Conservation (phyloP, 495 filamentous ascomycete genomes). For the Penicillium arizonense region DNA sequence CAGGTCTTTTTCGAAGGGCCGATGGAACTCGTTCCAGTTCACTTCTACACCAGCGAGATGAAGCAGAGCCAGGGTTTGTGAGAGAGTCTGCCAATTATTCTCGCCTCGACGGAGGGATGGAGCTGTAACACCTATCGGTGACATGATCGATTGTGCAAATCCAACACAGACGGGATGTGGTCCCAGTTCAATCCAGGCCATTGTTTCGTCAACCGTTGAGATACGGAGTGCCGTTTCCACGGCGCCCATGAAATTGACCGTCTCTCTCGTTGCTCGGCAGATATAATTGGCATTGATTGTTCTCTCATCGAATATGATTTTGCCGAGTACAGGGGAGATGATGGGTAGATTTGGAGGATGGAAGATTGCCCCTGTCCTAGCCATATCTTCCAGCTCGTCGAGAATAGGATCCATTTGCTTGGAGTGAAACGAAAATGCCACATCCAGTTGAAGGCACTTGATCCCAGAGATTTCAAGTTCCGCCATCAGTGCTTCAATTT, state of each 20-base stretch:
- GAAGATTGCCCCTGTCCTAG: constrained; percentile 32
- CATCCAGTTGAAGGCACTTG: constrained; percentile 36
- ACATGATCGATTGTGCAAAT: constrained; percentile 20
- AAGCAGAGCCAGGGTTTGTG: too few species aligned
- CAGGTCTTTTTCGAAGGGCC: too few species aligned
- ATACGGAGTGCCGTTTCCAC: constrained; percentile 17
- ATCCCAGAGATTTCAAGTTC: constrained; percentile 4
- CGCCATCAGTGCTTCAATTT: constrained; percentile 23
- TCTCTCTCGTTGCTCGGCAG: constrained; percentile 20
- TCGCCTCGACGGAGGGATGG: constrained; percentile 35
- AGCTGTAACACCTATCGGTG: constrained; percentile 35
- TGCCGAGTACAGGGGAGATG: constrained; percentile 28
- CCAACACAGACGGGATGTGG: constrained; percentile 33
- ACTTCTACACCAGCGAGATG: constrained; percentile 16
- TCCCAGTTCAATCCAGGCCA: constrained; percentile 40
- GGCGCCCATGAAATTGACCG: constrained; percentile 32
- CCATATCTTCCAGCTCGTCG: constrained; percentile 38
- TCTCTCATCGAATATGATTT: constrained; percentile 16
- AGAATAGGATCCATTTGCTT: constrained; percentile 52
- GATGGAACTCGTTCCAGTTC: constrained; percentile 61
- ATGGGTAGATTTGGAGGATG: constrained; percentile 27
- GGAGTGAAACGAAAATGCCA: constrained; percentile 57
- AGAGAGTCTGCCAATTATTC: constrained; percentile 51
- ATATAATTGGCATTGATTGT: constrained; percentile 32
- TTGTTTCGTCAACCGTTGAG: constrained; percentile 17